A percentile compares a stretch with the other conserved stretches of the same genome.
phyloP scores from a whole-genome alignment of 345 rosid genomes.

The Arabis hirsuta region DNA sequence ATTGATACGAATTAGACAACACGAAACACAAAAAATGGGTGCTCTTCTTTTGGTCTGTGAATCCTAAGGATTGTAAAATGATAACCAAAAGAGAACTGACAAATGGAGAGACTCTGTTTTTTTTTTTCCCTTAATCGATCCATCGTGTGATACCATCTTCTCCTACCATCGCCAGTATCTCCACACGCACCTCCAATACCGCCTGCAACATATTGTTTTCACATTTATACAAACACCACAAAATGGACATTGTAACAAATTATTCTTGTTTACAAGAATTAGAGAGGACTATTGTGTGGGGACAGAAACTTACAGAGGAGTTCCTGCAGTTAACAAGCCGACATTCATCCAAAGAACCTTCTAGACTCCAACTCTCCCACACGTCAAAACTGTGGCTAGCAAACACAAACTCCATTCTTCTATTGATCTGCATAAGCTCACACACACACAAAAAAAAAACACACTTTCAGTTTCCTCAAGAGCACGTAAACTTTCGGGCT shows the following conservation, averaged over 20 bases:
- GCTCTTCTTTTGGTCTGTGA: constrained; percentile 5
- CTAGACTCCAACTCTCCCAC: constrained; percentile 98
- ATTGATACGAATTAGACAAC: constrained; percentile 25
- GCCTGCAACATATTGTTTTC: constrained; percentile 60
- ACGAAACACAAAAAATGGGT: constrained; percentile 27
- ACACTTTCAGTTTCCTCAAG: constrained; percentile 26
- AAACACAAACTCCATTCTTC: constrained; percentile 95
- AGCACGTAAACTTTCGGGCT: not conserved
- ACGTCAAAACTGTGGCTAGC: constrained; percentile 99
- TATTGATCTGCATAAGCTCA: constrained; percentile 70
- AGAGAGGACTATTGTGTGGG: not conserved
- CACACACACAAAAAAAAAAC: constrained; percentile 4
- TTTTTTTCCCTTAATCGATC: constrained; percentile 57
- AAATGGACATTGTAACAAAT: not conserved
- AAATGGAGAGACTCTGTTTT: constrained; percentile 17
- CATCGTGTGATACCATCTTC: constrained; percentile 92
- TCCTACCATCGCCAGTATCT: constrained; percentile 79
- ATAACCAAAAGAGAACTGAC: constrained; percentile 22
- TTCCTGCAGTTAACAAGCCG: constrained; percentile 90
- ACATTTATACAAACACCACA: constrained; percentile 12
- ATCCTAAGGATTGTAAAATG: constrained; percentile 11
- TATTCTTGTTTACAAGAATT: not conserved
- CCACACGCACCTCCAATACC: constrained; percentile 71
- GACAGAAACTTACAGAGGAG: constrained; percentile 55
- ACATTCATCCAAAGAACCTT: constrained; percentile 89